Base-by-base conservation (phyloP, 1,284 basidiomycete genomes). In the Thelephora terrestris region DNA sequence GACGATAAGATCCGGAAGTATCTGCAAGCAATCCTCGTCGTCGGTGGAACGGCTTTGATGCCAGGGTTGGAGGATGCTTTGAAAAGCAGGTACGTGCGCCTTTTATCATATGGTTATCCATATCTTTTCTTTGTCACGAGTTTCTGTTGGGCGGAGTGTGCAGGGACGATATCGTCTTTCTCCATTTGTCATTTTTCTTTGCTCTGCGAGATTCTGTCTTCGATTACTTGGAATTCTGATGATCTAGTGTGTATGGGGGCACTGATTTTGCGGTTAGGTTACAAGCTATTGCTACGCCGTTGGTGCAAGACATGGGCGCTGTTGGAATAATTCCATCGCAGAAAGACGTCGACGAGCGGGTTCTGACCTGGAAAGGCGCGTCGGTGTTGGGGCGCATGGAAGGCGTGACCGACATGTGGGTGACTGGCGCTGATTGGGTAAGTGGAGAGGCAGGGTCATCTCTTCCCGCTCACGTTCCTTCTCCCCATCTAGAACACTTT, bases 351-450 rank as follows among this genome's bases (percentile, higher is more conserved):
- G 93, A 98, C 65, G 91, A 91, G 5, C 78, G 81, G 34, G 82
- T 91, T 45, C 74, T 98, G 37, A 82, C 82, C 20, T 99, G 95
- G 95, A 97, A 97, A 65, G 95, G 95, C 5, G 91, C 88, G 17
- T 81, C 87, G n/a, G 91, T 96, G 18, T 78, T 98, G 50, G 91
- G 85, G 25, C 89, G 91, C 64, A 85, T 99, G 75, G 95, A 98
- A 45, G 79, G 81, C 1, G 79, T 89, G 48, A 75, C 79, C 44
- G 95, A 99, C 58, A 68, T 97, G 54, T 98, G 95, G 92, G 73
- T 98, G 40, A 80, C 86, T 12, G 69, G 73, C 47, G 73, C 81
- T 40, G 95, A 99, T 64, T 98, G 92, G 92, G 88, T 90, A 65
- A 48, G 74, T 62, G 58, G n/a, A n/a, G n/a, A n/a, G n/a, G n/a